Evolutionary conservation across 306 rosid genomes (phyloP), one percentile per base, ranked within the genome.

Genomic region (Chamaecrista fasciculata): DNA sequence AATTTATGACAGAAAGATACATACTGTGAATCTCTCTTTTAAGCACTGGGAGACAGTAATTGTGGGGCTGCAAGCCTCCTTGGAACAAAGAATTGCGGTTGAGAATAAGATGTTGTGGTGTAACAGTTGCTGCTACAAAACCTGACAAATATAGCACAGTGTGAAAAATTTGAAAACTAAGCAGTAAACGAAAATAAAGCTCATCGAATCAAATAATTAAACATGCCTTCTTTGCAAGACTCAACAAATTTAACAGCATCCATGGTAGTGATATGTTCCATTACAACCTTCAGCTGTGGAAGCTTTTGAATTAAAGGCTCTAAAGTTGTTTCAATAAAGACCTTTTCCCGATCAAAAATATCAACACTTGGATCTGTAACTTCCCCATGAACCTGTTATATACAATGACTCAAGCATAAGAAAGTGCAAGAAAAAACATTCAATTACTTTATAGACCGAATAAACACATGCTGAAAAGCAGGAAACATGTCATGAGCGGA

Each of bases 21-120:
- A 50, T 81, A 87, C 96, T 84, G 75, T 92, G 96, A 25, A 80
- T 86, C 76, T 92, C 98, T 75, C 92, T 85, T 72, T 92, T 92
- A 65, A 92, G 92, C 62, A 81, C 71, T 1, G 85, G 85, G 42
- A 92, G 92, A 72, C 98, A 92, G 83, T 92, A 92, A 80, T 82
- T 89, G 78, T 92, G 98, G 43, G 96, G 98, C 75, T 81, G 96
- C 76, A 92, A 76, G 78, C 96, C 98, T 62, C 98, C 98, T 80
- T 89, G 96, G 80, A 92, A 92, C 49, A 92, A 76, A 50, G 96
- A 76, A 76, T 89, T 92, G 51, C 96, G 83, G 53, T 92, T 92
- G 6, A 92, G 86, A 73, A 92, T 72, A 71, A 92, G 87, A 89
- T 92, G 96, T 40, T 92, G 96, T 43, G 98, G 98, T 20, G 98